Evolutionary conservation across 345 rosid species (phyloP), one percentile per base, ranked within the genome.

Genomic region (Brassica incana): DNA sequence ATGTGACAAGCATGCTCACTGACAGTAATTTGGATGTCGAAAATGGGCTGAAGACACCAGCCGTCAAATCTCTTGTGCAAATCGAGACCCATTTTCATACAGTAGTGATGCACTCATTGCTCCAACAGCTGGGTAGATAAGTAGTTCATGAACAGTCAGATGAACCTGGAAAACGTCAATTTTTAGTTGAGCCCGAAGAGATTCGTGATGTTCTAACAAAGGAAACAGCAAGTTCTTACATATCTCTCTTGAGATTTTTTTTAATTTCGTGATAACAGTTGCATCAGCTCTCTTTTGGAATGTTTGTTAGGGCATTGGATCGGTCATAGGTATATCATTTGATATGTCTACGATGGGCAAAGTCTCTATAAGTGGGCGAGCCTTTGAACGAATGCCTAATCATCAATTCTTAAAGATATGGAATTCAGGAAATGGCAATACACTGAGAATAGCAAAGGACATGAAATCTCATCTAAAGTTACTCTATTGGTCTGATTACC

Each of bases 101-200:
- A 1, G 7, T 33, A 33, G 36, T 33, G 38, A 35, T 86, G 82
- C 85, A 86, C 76, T 69, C 79, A 60, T 52, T 80, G 64, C 69
- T 81, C 1, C 75, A 58, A 63, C 71, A 74, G 36, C 27, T 82
- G 77, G 84, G 84, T 3, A 3, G 76, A 52, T 60, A 67, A 9
- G 12, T 80, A n/a, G 72, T 77, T 18, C 56, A 15, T 2, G 35
- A 62, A 70, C 78, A 76, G 65, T 78, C 76, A 4, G 27, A 62
- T 2, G 59, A 72, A 0, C 79, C 77, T 6, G 81, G 74, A 2
- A 65, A 65, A 65, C 48, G 69, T 8, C 69, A 65, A 1, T 65
- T 65, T 64, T 65, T 65, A 33, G 73, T 68, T 45, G 59, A 32
- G 6, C 38, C 75, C 0, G 12, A 74, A 48, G 82, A 85, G 59